Percentiles rank a stretch among this genome's conserved stretches.
phyloP scores from a whole-genome alignment of 106 monocot genomes.

The Phalaenopsis equestris region DNA sequence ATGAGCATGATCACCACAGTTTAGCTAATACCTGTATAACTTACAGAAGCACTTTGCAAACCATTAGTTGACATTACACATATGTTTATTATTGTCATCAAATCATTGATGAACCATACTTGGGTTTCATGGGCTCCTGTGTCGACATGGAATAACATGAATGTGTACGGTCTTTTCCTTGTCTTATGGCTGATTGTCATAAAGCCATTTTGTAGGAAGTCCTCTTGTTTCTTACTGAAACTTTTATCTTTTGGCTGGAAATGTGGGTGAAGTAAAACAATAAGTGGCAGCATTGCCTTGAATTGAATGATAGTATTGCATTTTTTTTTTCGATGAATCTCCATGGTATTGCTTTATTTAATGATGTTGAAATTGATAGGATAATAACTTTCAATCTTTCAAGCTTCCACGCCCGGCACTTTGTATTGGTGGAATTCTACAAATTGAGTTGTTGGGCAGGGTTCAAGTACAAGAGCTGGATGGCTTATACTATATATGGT shows the following conservation, averaged over 20 bases:
- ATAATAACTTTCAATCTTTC: constrained; percentile 68
- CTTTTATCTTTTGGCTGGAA: constrained; percentile 1
- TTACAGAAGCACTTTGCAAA: no score
- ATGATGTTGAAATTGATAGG: constrained; percentile 23
- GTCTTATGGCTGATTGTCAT: no score
- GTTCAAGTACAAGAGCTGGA: constrained; percentile 68
- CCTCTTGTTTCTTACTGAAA: no score
- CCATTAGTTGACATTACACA: no score
- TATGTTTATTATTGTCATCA: no score
- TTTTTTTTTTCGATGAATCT: not conserved
- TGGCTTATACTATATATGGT: constrained; percentile 70
- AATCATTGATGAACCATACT: no score
- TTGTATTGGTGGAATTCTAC: constrained; percentile 76
- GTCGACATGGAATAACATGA: no score
- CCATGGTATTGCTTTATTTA: not conserved
- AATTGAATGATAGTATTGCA: not conserved
- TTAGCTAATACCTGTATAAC: no score
- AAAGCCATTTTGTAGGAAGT: no score
- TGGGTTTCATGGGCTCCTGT: no score
- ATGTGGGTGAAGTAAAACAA: not conserved
- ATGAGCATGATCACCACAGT: no score
- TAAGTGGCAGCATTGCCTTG: not conserved
- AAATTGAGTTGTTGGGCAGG: constrained; percentile 76
- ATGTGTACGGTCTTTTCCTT: no score
- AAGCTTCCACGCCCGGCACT: constrained; percentile 72